Conservation (phyloP, 768 basidiomycete genomes). For the Termitomyces titanicus region DNA sequence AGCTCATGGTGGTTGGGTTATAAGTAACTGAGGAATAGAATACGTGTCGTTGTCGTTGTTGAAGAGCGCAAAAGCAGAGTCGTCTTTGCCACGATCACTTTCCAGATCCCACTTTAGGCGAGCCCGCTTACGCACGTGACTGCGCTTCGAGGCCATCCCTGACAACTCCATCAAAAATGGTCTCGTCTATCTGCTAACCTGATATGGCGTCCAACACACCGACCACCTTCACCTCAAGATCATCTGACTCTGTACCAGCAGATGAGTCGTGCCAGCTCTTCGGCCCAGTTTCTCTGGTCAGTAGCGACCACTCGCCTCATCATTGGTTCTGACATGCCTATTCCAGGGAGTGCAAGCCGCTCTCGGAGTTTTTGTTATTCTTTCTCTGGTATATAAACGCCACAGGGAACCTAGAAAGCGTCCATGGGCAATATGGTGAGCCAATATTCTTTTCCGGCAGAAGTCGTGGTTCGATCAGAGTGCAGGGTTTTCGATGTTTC, state of each 20-base stretch:
- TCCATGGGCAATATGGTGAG: constrained; percentile 91
- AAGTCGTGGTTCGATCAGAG: constrained; percentile 11
- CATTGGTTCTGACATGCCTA: constrained; percentile 46
- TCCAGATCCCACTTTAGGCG: constrained; percentile 4
- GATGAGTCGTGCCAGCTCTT: constrained; percentile 52
- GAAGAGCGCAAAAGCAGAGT: not conserved
- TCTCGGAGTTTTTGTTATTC: constrained; percentile 89
- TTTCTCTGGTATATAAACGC: constrained; percentile 84
- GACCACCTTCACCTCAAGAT: not conserved
- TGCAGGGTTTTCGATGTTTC: constrained; percentile 87
- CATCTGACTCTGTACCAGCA: constrained; percentile 29
- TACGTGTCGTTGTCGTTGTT: not conserved
- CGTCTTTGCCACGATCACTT: constrained; percentile 9
- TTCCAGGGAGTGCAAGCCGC: constrained; percentile 75
- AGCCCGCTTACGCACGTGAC: constrained; percentile 12
- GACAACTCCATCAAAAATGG: not conserved
- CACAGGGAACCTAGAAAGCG: constrained; percentile 82
- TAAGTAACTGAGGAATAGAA: not conserved
- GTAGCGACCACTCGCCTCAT: constrained; percentile 25
- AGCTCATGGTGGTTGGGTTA: constrained; percentile 34
- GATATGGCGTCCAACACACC: constrained; percentile 2
- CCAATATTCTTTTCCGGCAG: constrained; percentile 1
- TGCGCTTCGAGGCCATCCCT: not conserved
- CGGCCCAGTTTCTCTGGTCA: constrained; percentile 48
- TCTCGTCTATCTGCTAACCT: not conserved